Evolutionary conservation across 768 basidiomycete species (phyloP), one percentile per base, ranked within the genome.

Genomic region (Clathrus columnatus): DNA sequence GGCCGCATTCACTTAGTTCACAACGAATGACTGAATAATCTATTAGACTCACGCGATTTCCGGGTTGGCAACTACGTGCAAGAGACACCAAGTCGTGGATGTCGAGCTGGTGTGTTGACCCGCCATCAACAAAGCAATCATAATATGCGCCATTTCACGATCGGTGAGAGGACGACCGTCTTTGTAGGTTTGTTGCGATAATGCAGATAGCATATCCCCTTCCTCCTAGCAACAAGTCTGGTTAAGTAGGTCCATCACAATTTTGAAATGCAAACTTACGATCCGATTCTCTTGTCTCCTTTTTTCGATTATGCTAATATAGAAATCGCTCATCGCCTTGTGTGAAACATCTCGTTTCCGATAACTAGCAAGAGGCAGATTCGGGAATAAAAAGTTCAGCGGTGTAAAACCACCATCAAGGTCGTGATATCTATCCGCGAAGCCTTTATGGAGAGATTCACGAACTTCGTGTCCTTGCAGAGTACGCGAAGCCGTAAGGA

Each of bases 51-150:
- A 93, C 90, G 80, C 82, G 58, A 94, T 63, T 23, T 87, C 82
- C 0, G 78, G 79, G 47, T 84, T 79, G 60, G 80, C 73, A 26
- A 93, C 95, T 27, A 98, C 68, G 64, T 96, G 91, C 43, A 97
- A 80, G 36, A 98, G 75, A 16, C 84, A 67, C 96, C 96, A 99
- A 8, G 92, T 85, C 28, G 84, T 84, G 20, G 91, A 86, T 1
- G 96, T 85, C 14, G 96, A 96, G 62, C 88, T 91, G 0, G 96
- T 99, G 71, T 99, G 96, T 72, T 99, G 96, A 36, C 96, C 96
- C 44, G 96, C 96, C 96, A 99, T 98, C 60, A 99, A 83, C 46
- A 99, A 80, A 16, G 96, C 96, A 64, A 97, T 99, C 86, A 99
- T 84, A 66, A 99, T 94, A 67, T 98, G 96, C 0, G 96, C 93